Base-by-base conservation (phyloP, 148 eudicot genomes). In the Limonium bicolor region DNA sequence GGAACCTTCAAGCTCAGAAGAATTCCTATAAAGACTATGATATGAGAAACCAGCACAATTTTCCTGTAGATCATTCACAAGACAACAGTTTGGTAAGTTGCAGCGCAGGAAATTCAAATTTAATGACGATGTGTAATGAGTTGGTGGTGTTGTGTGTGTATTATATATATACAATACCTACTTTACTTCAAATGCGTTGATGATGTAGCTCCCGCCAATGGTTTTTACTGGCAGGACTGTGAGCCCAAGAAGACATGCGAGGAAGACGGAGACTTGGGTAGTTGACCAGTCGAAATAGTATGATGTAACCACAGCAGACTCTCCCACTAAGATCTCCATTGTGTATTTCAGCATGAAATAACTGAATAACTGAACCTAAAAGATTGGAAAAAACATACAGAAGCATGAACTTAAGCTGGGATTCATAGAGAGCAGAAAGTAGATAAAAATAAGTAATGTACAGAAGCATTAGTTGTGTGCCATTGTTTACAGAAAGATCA, bases 251-350 rank as follows among this genome's bases (percentile, higher is more conserved):
- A 70, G 65, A 12, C 56, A 60, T 7, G 70, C 67, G 13, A 70
- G 69, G 53, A 70, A 70, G 6, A 65, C 41, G 19, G 77, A 61
- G 8, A 71, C 71, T 19, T 57, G 35, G 41, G 68, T 50, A 4
- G 72, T 51, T 21, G 72, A 53, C 77, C 77, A 71, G 4, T 40
- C 27, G 29, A 71, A 71, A 36, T 71, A 71, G 46, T 71, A 46
- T 23, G 72, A 1, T 4, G 72, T 62, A 34, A 71, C 34, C 13
- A 71, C 72, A 47, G 68, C 62, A 10, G 72, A 66, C 48, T 66
- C 77, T 5, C 71, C 59, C 4, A 71, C 65, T 26, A 71, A 51
- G 48, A 71, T 64, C 40, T 71, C 77, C 61, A 66, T 66, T 20
- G 68, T 68, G 55, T 71, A 71, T 31, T 71, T 71, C 40, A 43